Percentiles rank a stretch among this genome's conserved stretches.
These are phyloP conservation scores for Sugiyamaella floridensis DNA, from an alignment of 805 yeast species.

Conservation along the genomic window DNA sequence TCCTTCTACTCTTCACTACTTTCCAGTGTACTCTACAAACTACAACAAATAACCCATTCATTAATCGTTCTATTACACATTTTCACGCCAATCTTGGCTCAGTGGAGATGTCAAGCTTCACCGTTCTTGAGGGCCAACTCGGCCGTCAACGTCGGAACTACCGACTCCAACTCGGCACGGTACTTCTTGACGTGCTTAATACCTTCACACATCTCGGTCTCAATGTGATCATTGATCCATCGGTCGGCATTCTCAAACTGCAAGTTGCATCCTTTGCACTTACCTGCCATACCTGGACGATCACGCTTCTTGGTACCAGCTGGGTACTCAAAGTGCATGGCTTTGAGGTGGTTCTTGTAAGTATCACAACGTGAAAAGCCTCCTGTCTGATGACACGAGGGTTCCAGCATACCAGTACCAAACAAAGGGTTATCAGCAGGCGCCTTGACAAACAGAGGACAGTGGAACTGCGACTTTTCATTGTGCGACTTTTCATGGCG, in stretches of 20 bases:
- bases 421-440: slow-evolving; percentile 14
- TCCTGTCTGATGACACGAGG: slow-evolving; percentile 70
- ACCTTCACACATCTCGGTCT: slow-evolving; percentile 28
- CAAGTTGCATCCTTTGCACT: slow-evolving; percentile 69
- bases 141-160: background rate
- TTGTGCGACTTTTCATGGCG: slow-evolving; percentile 84
- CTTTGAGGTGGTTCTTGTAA: slow-evolving; percentile 82
- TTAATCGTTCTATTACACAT: background rate
- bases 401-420: slow-evolving; percentile 12
- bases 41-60: background rate
- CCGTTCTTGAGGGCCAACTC: background rate
- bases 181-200: slow-evolving; percentile 13
- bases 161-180: background rate
- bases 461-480: slow-evolving; percentile 69
- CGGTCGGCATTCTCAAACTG: slow-evolving; percentile 63
- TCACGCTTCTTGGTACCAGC: slow-evolving; percentile 76
- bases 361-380: slow-evolving; percentile 87
- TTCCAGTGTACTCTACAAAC: too few species aligned
- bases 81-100: background rate
- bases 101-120: background rate
- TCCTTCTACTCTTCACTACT: too few species aligned
- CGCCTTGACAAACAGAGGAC: slow-evolving; percentile 55
- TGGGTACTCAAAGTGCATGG: slow-evolving; percentile 85
- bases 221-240: slow-evolving; percentile 75
- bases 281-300: slow-evolving; percentile 60